phyloP scores from a whole-genome alignment of 1,284 basidiomycete genomes.

The Volvariella surrecta region DNA sequence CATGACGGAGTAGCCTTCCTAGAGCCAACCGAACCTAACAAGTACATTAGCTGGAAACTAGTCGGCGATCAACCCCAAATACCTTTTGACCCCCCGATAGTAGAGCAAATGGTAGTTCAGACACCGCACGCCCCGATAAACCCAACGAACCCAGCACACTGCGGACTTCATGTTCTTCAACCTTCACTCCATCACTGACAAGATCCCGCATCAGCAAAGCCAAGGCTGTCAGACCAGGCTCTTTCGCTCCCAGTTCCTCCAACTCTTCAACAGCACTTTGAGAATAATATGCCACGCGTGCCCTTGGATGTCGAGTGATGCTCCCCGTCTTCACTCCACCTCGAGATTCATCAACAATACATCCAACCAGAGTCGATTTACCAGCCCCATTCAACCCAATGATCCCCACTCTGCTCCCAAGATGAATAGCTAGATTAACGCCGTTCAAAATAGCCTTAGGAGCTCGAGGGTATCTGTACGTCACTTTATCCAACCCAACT shows the following conservation, averaged over 20 bases:
- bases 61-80: neutral
- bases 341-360: slow-evolving; percentile 36
- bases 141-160: slow-evolving; percentile 41
- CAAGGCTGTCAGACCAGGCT: slow-evolving; percentile 26
- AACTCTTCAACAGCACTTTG: slow-evolving; percentile 52
- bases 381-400: slow-evolving; percentile 42
- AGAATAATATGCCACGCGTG: slow-evolving; percentile 49
- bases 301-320: slow-evolving; percentile 47
- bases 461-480: slow-evolving; percentile 19
- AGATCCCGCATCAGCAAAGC: slow-evolving; percentile 18
- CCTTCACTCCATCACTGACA: slow-evolving; percentile 21
- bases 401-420: slow-evolving; percentile 47
- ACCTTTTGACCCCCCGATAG: slow-evolving; percentile 60
- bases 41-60: neutral
- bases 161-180: slow-evolving; percentile 32
- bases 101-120: slow-evolving; percentile 32
- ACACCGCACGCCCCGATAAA: slow-evolving; percentile 35
- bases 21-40: slow-evolving; percentile 32
- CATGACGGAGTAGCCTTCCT: slow-evolving; percentile 29
- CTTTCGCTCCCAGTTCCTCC: slow-evolving; percentile 8
- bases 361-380: slow-evolving; percentile 57
- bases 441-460: slow-evolving; percentile 34
- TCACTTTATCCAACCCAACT: slow-evolving; percentile 40
- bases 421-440: slow-evolving; percentile 48
- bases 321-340: slow-evolving; percentile 30